Conservation (phyloP, 139 green algal species). For the Chlorella sp. region DNA sequence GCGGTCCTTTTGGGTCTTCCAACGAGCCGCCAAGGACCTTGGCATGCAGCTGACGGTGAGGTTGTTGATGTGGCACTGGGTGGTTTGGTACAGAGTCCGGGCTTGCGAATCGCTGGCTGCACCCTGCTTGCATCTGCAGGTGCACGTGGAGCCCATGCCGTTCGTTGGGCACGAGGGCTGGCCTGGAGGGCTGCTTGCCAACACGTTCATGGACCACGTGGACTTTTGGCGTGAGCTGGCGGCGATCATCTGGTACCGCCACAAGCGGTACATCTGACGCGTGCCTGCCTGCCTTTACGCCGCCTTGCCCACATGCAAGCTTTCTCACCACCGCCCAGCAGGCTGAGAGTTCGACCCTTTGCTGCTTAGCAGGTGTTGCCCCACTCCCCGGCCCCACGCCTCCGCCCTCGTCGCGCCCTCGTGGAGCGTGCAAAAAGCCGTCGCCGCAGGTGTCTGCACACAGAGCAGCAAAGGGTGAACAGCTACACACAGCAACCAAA, state of each 20-base stretch:
- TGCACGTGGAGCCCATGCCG: not conserved
- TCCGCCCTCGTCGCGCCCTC: too few species aligned
- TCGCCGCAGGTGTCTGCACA: too few species aligned
- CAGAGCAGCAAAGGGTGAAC: too few species aligned
- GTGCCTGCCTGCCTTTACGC: too few species aligned
- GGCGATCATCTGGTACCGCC: not conserved
- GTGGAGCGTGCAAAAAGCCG: too few species aligned
- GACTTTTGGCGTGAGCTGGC: not conserved
- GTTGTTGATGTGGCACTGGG: too few species aligned
- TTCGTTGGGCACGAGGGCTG: not conserved
- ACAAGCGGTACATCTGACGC: not conserved
- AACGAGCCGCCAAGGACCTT: not conserved
- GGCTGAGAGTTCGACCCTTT: too few species aligned
- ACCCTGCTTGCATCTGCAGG: not conserved
- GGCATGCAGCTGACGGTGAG: slow-evolving; percentile 4
- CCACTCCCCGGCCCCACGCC: too few species aligned
- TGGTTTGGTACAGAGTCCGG: too few species aligned
- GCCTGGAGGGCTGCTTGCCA: not conserved
- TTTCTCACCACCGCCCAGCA: too few species aligned
- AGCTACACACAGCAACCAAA: too few species aligned
- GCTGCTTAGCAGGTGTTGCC: too few species aligned
- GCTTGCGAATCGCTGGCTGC: not conserved
- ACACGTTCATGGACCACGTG: not conserved
- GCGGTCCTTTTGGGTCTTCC: not conserved
- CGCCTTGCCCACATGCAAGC: not conserved